Conservation (phyloP, 176 grass and related monocot species). For the Hordeum marinum region DNA sequence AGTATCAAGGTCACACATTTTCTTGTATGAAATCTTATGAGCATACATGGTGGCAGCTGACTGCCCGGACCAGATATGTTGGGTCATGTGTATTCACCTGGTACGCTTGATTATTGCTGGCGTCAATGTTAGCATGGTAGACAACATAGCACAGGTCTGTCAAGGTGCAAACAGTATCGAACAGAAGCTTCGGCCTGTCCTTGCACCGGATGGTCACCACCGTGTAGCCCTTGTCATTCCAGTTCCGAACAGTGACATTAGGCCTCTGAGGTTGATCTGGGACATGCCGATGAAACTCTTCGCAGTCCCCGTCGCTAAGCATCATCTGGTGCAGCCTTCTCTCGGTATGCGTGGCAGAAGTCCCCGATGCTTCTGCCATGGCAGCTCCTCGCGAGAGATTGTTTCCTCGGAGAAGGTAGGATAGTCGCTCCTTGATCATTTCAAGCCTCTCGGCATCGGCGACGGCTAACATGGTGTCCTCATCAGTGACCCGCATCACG, state of each 20-base stretch:
- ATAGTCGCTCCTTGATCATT: slow-evolving; percentile 50
- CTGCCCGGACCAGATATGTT: not conserved
- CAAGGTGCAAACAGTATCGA: slow-evolving; percentile 82
- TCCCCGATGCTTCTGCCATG: slow-evolving; percentile 36
- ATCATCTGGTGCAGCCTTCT: slow-evolving; percentile 89
- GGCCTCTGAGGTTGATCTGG: slow-evolving; percentile 28
- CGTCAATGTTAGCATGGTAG: slow-evolving; percentile 78
- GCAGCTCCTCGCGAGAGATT: slow-evolving; percentile 27
- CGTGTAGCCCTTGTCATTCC: slow-evolving; percentile 80
- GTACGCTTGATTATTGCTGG: slow-evolving; percentile 53
- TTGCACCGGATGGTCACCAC: slow-evolving; percentile 79
- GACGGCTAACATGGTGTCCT: slow-evolving; percentile 46
- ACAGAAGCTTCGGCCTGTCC: slow-evolving; percentile 80
- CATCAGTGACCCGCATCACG: slow-evolving; percentile 62
- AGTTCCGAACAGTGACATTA: slow-evolving; percentile 62
- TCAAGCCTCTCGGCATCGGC: slow-evolving; percentile 31
- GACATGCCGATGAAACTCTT: slow-evolving; percentile 20
- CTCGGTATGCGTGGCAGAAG: slow-evolving; percentile 35
- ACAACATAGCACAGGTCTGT: slow-evolving; percentile 77
- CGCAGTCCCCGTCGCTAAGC: slow-evolving; percentile 50
- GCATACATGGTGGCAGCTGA: not conserved
- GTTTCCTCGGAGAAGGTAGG: slow-evolving; percentile 48
- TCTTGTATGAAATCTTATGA: slow-evolving; percentile 5
- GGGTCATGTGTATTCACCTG: slow-evolving; percentile 42
- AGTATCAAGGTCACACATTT: slow-evolving; percentile 1